Percentiles rank a stretch among this genome's conserved stretches.
Evolutionary conservation across 345 rosid genomes (phyloP).

Genomic region (Syzygium aromaticum): DNA sequence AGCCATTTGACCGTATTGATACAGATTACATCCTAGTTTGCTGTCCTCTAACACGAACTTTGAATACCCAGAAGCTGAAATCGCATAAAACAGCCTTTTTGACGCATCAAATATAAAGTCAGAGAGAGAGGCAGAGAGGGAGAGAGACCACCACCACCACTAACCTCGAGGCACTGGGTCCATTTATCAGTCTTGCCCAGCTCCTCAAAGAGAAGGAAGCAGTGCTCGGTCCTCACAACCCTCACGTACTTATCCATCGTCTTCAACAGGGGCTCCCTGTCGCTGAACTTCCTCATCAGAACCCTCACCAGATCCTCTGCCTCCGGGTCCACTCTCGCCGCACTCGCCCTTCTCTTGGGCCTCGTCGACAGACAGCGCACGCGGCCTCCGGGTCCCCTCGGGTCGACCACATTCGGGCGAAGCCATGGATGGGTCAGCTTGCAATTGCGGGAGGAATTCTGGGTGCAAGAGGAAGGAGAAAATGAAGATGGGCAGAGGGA

Average conservation of each 20-base stretch:
- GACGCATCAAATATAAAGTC: background rate
- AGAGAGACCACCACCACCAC: background rate
- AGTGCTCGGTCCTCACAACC: conserved; percentile 65
- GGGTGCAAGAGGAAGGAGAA: conserved; percentile 7
- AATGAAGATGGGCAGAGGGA: background rate
- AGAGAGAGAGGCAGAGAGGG: conserved; percentile 3
- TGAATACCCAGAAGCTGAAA: conserved; percentile 1
- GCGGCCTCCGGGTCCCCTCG: background rate
- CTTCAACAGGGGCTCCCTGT: conserved; percentile 55
- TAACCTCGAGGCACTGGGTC: conserved; percentile 90
- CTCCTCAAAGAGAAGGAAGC: conserved; percentile 86
- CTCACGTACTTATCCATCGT: conserved; percentile 62
- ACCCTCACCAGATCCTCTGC: conserved; percentile 50
- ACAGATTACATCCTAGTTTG: background rate
- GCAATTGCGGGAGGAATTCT: conserved; percentile 1
- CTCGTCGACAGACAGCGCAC: conserved; percentile 36
- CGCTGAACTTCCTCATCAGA: conserved; percentile 44
- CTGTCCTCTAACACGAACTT: background rate
- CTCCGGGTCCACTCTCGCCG: conserved; percentile 31
- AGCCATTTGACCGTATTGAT: background rate
- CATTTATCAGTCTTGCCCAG: conserved; percentile 78
- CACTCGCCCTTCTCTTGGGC: conserved; percentile 35
- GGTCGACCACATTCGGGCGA: background rate
- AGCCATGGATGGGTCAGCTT: conserved; percentile 7
- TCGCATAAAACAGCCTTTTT: background rate